These are phyloP conservation scores for Phyllosticta citriasiana DNA, from an alignment of 2,329 filamentous ascomycete genomes.

Conservation along the genomic window DNA sequence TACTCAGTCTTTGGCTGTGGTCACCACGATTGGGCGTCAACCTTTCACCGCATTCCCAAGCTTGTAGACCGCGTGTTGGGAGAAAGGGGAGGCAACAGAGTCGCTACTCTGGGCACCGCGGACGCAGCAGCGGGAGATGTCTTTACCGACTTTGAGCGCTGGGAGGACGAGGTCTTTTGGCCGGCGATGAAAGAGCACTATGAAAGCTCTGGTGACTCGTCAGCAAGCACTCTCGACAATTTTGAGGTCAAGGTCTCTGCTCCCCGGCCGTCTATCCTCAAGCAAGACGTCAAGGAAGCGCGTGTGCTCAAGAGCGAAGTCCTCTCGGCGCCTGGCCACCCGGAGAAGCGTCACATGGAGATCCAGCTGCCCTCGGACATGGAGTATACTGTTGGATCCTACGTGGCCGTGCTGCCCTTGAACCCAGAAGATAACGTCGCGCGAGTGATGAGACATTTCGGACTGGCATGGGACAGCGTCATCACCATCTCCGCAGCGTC, in stretches of 20 bases:
- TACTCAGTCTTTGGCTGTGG: conserved; percentile 35
- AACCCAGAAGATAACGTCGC: conserved; percentile 55
- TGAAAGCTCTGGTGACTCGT: conserved; percentile 12
- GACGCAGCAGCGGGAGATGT: conserved; percentile 31
- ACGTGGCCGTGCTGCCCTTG: conserved; percentile 62
- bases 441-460: conserved; percentile 54
- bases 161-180: conserved; percentile 30
- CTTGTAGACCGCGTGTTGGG: conserved; percentile 24
- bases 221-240: conserved; percentile 3
- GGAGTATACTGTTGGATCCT: conserved; percentile 64
- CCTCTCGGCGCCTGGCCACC: conserved; percentile 19
- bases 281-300: conserved; percentile 28
- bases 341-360: conserved; percentile 18
- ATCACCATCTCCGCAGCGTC: conserved; percentile 51
- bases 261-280: conserved; percentile 24
- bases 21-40: conserved; percentile 32
- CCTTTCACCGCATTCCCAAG: conserved; percentile 33
- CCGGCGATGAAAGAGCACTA: conserved; percentile 25
- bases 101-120: conserved; percentile 24
- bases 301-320: conserved; percentile 23
- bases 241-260: conserved; percentile 25
- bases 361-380: conserved; percentile 31
- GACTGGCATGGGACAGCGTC: conserved; percentile 58
- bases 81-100: conserved; percentile 20
- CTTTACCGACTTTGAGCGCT: conserved; percentile 32